Evolutionary conservation across 768 basidiomycete genomes (phyloP), one percentile per base, ranked within the genome.

Genomic region (Mycena capillaripes): DNA sequence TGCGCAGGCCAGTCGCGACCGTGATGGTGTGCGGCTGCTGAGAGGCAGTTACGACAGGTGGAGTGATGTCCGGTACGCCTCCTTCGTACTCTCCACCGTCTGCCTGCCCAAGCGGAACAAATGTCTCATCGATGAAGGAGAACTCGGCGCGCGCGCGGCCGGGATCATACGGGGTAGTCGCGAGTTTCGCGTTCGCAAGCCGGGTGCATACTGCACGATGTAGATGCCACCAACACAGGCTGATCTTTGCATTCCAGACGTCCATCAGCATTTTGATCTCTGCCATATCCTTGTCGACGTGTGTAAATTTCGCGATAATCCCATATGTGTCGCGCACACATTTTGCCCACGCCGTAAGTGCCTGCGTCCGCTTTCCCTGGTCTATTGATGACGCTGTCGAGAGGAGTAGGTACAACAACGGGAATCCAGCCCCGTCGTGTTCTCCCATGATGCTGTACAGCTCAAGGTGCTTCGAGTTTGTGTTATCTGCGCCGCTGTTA

Each of bases 381-480:
- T 66, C 62, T 5, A 78, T 75, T 44, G 78, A 58, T 2, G 55
- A 67, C 1, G 74, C 77, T 2, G 79, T 79, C 21, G 77, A 78
- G 21, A 79, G 53, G 4, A 79, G 66, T 32, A 70, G 72, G 59
- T 79, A 79, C 36, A 70, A 70, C 11, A 79, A 32, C 1, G 77
- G 78, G 62, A 79, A 76, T 8, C 78, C 78, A 1, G 76, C 72
- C 66, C 69, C 69, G 59, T 79, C 77, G 30, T 74, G 57, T 66
- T 79, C 79, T 2, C 56, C 70, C 42, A 79, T 66, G 23, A 79
- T 64, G 29, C 71, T 70, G 52, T 79, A 79, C 2, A 79, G 71
- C 63, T 79, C 75, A 27, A 79, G 75, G 50, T 78, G 60, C 46
- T 68, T 64, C 0, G 79, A 62, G 34, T 79, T 79, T 4, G 74